Conservation (phyloP, 371 early-diverging fungal genomes). For the Haplosporangium sp. region DNA sequence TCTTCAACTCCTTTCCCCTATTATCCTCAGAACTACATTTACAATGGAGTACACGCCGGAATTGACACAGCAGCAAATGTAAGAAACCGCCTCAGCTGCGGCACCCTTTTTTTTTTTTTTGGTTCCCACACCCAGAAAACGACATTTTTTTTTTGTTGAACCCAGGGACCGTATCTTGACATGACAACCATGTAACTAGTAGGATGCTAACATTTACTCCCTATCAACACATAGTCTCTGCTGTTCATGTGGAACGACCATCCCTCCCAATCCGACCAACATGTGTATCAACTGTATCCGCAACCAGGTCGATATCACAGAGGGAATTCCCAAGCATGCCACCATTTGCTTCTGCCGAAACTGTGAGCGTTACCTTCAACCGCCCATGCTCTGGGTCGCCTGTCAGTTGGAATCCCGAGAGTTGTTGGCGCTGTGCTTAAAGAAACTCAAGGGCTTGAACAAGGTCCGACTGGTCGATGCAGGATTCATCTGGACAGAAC, state of each 20-base stretch:
- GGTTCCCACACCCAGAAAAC: background rate
- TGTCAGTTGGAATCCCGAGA: conserved; percentile 95
- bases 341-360: conserved; percentile 95
- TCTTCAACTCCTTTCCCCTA: background rate
- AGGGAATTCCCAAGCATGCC: conserved; percentile 97
- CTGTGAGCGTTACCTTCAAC: conserved; percentile 98
- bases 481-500: conserved; percentile 99
- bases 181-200: background rate
- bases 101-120: background rate
- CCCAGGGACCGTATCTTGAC: background rate
- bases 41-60: conserved; percentile 44
- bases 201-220: background rate
- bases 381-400: conserved; percentile 93
- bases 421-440: conserved; percentile 93
- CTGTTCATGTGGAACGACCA: conserved; percentile 97
- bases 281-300: conserved; percentile 99
- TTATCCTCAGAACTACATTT: background rate
- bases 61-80: conserved; percentile 44
- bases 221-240: conserved; percentile 73
- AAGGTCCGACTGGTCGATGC: conserved; percentile 98
- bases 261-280: conserved; percentile 97
- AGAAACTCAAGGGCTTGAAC: conserved; percentile 90
- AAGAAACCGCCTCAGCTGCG: conserved; percentile 6
- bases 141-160: background rate
- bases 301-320: conserved; percentile 95